These are phyloP conservation scores for Penicillium sp. DNA, from an alignment of 2,329 filamentous ascomycete species.

Conservation along the genomic window DNA sequence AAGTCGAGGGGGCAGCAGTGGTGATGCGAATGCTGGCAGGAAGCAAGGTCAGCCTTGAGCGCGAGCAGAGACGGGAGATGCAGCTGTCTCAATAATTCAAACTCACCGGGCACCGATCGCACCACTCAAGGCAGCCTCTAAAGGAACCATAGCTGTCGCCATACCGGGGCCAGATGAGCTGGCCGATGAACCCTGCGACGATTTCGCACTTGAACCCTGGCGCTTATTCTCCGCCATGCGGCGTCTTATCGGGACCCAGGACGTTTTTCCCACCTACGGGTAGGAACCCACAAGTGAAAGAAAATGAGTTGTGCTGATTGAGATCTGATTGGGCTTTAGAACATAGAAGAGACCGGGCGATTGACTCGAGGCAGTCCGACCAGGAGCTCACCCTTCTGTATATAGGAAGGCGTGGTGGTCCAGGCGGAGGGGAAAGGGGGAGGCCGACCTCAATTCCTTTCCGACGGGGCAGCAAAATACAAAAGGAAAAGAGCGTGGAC, in stretches of 20 bases:
- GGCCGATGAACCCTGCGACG: slow-evolving; percentile 31
- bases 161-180: slow-evolving; percentile 34
- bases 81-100: not conserved
- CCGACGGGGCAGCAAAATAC: not conserved
- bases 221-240: slow-evolving; percentile 56
- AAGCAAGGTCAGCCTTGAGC: not conserved
- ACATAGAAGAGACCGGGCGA: slow-evolving; percentile 7
- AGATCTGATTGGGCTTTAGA: not conserved
- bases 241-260: slow-evolving; percentile 8
- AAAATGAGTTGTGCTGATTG: not conserved
- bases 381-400: not conserved
- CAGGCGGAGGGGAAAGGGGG: too few species aligned
- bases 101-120: slow-evolving; percentile 58
- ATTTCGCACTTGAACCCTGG: slow-evolving; percentile 50
- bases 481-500: not conserved
- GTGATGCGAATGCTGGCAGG: slow-evolving; percentile 51
- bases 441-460: not conserved
- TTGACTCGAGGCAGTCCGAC: slow-evolving; percentile 3
- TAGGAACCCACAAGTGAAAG: not conserved
- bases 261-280: slow-evolving; percentile 12
- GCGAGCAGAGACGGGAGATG: not conserved
- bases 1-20: slow-evolving; percentile 47
- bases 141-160: slow-evolving; percentile 44
- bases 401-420: not conserved
- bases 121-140: slow-evolving; percentile 52